Evolutionary conservation across 2,329 filamentous ascomycete species (phyloP).

Genomic region (Pleoardoris graminearum): DNA sequence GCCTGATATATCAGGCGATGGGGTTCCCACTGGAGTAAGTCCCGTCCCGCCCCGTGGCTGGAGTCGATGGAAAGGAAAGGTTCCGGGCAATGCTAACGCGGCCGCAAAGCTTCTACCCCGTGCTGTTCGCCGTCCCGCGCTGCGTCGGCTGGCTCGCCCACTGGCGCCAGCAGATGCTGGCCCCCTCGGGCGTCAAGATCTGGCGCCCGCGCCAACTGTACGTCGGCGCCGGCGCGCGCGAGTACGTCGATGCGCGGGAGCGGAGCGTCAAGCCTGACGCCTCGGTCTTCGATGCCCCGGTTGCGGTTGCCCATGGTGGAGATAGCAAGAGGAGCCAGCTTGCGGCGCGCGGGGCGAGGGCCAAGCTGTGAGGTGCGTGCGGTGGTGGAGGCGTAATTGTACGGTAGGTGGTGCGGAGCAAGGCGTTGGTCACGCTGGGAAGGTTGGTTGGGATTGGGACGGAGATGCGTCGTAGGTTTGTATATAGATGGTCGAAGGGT

Average conservation of each 20-base stretch:
- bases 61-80: too few species aligned
- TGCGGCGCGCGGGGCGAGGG: neutral
- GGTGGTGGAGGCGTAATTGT: neutral
- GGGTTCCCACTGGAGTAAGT: conserved; percentile 1
- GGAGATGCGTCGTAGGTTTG: too few species aligned
- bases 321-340: neutral
- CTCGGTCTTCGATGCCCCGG: neutral
- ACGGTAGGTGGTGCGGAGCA: too few species aligned
- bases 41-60: neutral
- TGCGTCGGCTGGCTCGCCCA: conserved; percentile 1
- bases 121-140: conserved; percentile 1
- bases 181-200: neutral
- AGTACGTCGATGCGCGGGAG: neutral
- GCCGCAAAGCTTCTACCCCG: neutral
- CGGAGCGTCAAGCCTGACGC: neutral
- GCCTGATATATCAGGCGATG: neutral
- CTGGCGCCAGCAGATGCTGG: conserved; percentile 4
- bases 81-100: neutral
- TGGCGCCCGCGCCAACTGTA: conserved; percentile 1
- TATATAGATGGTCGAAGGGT: too few species aligned
- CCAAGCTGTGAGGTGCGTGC: neutral
- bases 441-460: too few species aligned
- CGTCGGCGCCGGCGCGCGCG: neutral
- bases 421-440: too few species aligned
- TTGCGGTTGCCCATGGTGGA: neutral